Percentiles rank a stretch among this genome's conserved stretches.
Conservation (phyloP, 306 rosid species). For the Sicyos baderoa region DNA sequence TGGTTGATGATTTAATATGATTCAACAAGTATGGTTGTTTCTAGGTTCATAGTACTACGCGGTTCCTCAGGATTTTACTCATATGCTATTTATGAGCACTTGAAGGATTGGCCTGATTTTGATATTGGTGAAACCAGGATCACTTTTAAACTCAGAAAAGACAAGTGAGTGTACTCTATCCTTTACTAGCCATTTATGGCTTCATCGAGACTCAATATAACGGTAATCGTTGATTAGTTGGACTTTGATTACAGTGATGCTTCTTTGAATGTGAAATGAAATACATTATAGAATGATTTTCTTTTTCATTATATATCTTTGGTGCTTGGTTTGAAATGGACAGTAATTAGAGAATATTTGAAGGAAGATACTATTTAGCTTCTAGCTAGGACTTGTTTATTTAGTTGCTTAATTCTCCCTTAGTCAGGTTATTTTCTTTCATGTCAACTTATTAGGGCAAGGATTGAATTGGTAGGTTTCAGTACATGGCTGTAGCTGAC, state of each 20-base stretch:
- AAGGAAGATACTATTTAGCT: neutral
- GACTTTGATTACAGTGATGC: neutral
- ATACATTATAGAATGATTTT: neutral
- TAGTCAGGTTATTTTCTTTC: neutral
- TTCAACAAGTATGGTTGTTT: neutral
- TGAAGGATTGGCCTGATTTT: slow-evolving; percentile 79
- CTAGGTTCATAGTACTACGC: slow-evolving; percentile 72
- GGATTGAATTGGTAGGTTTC: slow-evolving; percentile 28
- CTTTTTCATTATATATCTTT: neutral
- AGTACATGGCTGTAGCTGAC: slow-evolving; percentile 42
- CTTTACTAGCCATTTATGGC: neutral
- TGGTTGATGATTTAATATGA: too few relatives aligned
- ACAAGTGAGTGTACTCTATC: slow-evolving; percentile 40
- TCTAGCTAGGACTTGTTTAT: slow-evolving; percentile 8
- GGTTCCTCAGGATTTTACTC: slow-evolving; percentile 81
- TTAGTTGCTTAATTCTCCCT: neutral
- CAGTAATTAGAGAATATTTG: neutral
- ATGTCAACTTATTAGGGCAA: neutral
- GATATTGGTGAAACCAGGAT: slow-evolving; percentile 81
- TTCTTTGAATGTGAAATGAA: neutral
- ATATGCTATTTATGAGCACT: slow-evolving; percentile 77
- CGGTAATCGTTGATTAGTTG: neutral
- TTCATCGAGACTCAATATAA: neutral
- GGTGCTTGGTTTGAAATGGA: neutral
- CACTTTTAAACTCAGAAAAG: slow-evolving; percentile 79